These are phyloP conservation scores for Usnea hakonensis DNA, from an alignment of 495 filamentous ascomycete genomes.

Conservation along the genomic window DNA sequence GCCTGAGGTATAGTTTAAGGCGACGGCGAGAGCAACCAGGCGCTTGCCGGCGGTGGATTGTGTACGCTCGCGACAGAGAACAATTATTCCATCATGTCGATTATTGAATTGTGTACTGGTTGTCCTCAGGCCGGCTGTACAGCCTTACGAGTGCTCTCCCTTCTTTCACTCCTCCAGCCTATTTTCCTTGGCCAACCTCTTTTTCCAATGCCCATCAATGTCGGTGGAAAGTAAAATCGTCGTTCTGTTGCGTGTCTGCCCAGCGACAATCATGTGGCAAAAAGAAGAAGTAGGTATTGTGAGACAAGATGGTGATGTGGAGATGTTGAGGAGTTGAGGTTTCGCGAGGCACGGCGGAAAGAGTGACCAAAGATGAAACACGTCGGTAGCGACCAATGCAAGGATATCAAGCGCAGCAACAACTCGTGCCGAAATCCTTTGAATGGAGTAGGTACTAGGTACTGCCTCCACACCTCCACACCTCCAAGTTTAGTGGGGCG, in stretches of 20 bases:
- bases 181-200: neutral
- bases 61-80: neutral
- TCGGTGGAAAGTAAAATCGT: neutral
- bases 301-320: constrained; percentile 7
- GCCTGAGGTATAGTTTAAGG: neutral
- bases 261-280: neutral
- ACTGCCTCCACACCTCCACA: neutral
- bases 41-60: neutral
- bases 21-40: constrained; percentile 9
- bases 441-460: too few relatives aligned
- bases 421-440: neutral
- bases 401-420: neutral
- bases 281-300: neutral
- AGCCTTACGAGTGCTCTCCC: constrained; percentile 1
- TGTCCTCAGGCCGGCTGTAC: neutral
- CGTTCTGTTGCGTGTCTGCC: neutral
- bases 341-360: constrained; percentile 7
- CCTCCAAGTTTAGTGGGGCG: neutral
- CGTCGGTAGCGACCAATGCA: constrained; percentile 11
- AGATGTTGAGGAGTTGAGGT: neutral
- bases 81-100: constrained; percentile 7
- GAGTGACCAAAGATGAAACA: constrained; percentile 10
- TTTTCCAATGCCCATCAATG: neutral
- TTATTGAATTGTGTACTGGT: neutral
- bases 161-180: neutral